These are phyloP conservation scores for Pichia deserticola DNA, from an alignment of 805 yeast species.

Conservation along the genomic window DNA sequence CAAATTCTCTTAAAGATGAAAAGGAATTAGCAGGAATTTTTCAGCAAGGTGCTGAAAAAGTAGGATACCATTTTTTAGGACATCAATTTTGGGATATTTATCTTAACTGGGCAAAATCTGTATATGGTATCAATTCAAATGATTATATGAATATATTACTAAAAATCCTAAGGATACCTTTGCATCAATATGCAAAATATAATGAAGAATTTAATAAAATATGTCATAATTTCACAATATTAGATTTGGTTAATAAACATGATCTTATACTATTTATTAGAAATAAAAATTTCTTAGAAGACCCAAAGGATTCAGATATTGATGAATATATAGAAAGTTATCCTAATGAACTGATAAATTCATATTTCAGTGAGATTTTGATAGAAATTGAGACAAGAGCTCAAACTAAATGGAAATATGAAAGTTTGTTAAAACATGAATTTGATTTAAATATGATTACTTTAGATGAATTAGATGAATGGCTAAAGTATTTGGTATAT, in stretches of 20 bases:
- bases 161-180: slow-evolving; percentile 50
- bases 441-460: slow-evolving; percentile 46
- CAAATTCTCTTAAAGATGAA: slow-evolving; percentile 30
- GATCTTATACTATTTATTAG: slow-evolving; percentile 25
- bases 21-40: slow-evolving; percentile 36
- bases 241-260: slow-evolving; percentile 25
- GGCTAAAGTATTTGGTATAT: slow-evolving; percentile 58
- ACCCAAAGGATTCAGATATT: not conserved
- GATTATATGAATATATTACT: slow-evolving; percentile 36
- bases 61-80: slow-evolving; percentile 70
- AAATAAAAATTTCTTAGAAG: slow-evolving; percentile 5
- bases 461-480: slow-evolving; percentile 37
- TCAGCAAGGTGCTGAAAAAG: slow-evolving; percentile 36
- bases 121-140: slow-evolving; percentile 27
- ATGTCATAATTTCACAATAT: slow-evolving; percentile 28
- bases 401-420: slow-evolving; percentile 62
- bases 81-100: slow-evolving; percentile 81
- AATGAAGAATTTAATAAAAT: slow-evolving; percentile 42
- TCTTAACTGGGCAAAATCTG: slow-evolving; percentile 49
- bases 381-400: slow-evolving; percentile 44
- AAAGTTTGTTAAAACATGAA: slow-evolving; percentile 51
- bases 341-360: slow-evolving; percentile 29
- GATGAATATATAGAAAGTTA: slow-evolving; percentile 12
- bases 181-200: slow-evolving; percentile 82
- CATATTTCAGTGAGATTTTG: slow-evolving; percentile 37